phyloP scores from a whole-genome alignment of 2,329 filamentous ascomycete species.

The Fusarium sp. region DNA sequence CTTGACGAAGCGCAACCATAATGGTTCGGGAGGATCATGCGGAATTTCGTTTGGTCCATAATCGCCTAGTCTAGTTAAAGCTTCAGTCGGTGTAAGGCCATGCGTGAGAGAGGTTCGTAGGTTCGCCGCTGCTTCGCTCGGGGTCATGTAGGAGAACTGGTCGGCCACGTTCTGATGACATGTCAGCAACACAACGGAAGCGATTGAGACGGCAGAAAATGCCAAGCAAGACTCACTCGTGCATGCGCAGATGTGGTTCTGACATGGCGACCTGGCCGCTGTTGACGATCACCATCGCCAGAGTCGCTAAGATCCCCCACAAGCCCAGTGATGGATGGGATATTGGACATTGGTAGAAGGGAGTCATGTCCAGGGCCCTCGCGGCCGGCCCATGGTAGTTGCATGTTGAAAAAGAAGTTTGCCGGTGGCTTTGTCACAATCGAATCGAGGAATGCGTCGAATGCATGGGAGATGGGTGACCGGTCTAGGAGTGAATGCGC shows the following conservation, averaged over 20 bases:
- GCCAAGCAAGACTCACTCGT: conserved; percentile 55
- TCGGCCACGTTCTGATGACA: conserved; percentile 64
- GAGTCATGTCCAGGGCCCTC: conserved; percentile 47
- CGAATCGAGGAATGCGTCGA: conserved; percentile 27
- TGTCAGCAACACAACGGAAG: conserved; percentile 23
- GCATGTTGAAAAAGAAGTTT: conserved; percentile 47
- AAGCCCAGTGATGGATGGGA: conserved; percentile 50
- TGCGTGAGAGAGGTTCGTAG: conserved; percentile 85
- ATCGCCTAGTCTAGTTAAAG: conserved; percentile 80
- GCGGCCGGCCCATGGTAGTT: conserved; percentile 53
- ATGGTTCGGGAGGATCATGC: conserved; percentile 90
- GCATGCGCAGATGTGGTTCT: conserved; percentile 68
- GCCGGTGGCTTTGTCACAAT: conserved; percentile 34
- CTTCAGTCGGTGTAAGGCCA: conserved; percentile 85
- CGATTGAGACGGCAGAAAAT: neutral
- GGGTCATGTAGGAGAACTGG: conserved; percentile 75
- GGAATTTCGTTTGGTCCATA: conserved; percentile 95
- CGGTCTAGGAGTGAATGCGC: conserved; percentile 35
- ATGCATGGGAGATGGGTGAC: conserved; percentile 36
- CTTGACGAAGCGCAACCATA: conserved; percentile 95
- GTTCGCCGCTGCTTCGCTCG: conserved; percentile 80
- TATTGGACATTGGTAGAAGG: conserved; percentile 50
- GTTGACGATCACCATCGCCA: conserved; percentile 42
- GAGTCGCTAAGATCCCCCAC: conserved; percentile 43
- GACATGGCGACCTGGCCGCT: conserved; percentile 51